A percentile compares a stretch with the other conserved stretches of the same genome.
These are phyloP conservation scores for Aspergillus sp. DNA, from an alignment of 2,329 filamentous ascomycete species.

Conservation along the genomic window DNA sequence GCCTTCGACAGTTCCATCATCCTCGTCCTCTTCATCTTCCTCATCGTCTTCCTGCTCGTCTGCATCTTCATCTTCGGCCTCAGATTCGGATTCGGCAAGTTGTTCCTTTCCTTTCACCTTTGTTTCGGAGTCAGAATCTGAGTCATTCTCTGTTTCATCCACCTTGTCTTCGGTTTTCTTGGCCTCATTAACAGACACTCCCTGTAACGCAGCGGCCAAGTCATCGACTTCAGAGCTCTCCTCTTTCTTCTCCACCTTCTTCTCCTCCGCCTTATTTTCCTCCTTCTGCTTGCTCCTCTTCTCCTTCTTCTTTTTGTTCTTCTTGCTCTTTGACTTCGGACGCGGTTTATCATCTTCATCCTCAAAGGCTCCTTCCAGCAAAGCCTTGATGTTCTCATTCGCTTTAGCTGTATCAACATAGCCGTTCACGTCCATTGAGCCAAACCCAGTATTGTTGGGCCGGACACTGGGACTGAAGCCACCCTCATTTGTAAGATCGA, in stretches of 20 bases:
- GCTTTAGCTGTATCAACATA: conserved; percentile 46
- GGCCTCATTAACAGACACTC: conserved; percentile 34
- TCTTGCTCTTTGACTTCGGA: conserved; percentile 35
- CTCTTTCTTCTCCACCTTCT: conserved; percentile 16
- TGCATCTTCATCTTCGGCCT: conserved; percentile 34
- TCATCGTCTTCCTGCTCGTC: conserved; percentile 33
- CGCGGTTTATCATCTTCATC: conserved; percentile 43
- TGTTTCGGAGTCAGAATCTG: conserved; percentile 51
- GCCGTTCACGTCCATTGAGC: conserved; percentile 49
- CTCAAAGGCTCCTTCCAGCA: conserved; percentile 48
- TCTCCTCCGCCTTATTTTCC: conserved; percentile 14
- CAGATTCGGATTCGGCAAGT: conserved; percentile 24
- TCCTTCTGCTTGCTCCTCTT: conserved; percentile 5
- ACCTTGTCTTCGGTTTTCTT: conserved; percentile 26
- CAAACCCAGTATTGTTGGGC: conserved; percentile 47
- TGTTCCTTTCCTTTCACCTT: conserved; percentile 47
- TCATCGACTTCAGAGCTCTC: conserved; percentile 34
- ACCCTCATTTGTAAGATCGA: conserved; percentile 47
- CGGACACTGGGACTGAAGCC: conserved; percentile 46
- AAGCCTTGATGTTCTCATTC: conserved; percentile 49
- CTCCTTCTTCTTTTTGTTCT: conserved; percentile 30
- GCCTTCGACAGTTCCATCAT: conserved; percentile 67
- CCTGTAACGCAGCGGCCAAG: conserved; percentile 39
- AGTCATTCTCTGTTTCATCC: conserved; percentile 36
- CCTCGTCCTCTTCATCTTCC: conserved; percentile 49